phyloP scores from a whole-genome alignment of 129 eudicot species.

The Tagetes patula region DNA sequence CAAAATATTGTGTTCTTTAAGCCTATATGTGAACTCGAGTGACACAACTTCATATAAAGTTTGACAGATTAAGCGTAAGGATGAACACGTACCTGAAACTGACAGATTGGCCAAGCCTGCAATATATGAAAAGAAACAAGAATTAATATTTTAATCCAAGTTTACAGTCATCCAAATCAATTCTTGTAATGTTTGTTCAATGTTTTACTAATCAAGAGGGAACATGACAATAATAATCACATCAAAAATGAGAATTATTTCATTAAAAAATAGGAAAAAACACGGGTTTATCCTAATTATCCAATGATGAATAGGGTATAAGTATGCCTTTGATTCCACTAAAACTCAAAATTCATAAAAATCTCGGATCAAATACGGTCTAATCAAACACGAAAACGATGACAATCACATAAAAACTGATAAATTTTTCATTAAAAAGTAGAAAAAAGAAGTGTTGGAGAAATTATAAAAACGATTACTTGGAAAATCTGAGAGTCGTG shows the following conservation, averaged over 20 bases:
- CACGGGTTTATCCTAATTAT: neutral
- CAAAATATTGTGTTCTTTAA: neutral
- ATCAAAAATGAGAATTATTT: neutral
- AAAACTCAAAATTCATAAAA: neutral
- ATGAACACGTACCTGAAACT: conserved; percentile 55
- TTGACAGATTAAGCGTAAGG: neutral
- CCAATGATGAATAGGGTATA: neutral
- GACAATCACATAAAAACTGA: neutral
- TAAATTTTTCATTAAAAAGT: neutral
- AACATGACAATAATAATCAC: neutral
- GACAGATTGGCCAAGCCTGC: conserved; percentile 92
- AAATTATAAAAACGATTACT: too few relatives aligned
- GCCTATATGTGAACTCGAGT: neutral
- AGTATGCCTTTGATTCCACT: neutral
- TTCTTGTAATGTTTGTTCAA: neutral
- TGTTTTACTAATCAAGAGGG: conserved; percentile 6
- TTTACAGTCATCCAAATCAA: neutral
- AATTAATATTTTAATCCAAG: conserved; percentile 15
- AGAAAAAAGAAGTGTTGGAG: neutral
- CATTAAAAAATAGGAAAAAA: neutral
- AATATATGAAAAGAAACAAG: conserved; percentile 22
- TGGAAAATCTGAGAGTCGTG: too few relatives aligned
- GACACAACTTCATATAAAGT: conserved; percentile 3
- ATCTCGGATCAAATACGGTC: neutral
- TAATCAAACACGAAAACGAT: neutral